Percentiles rank a stretch among this genome's conserved stretches.
Evolutionary conservation across 495 filamentous ascomycete species (phyloP).

Genomic region (Sphaerosporella brunnea): DNA sequence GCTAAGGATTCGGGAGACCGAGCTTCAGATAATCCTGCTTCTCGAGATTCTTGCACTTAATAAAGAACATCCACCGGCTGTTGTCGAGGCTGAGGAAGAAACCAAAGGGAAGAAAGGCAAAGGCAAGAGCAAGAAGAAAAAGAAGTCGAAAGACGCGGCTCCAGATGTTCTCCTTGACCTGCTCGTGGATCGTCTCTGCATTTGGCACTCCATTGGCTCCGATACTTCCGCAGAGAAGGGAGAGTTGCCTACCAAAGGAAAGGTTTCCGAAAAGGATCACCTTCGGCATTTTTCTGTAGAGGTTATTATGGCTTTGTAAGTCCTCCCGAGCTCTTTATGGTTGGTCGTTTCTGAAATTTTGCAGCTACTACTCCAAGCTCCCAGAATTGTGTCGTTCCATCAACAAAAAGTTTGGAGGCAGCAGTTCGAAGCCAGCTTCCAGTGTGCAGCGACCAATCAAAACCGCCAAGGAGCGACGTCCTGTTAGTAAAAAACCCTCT

Average conservation of each 20-base stretch:
- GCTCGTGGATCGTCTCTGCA: constrained; percentile 77
- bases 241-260: constrained; percentile 30
- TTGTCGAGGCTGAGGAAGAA: constrained; percentile 6
- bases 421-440: constrained; percentile 22
- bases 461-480: neutral
- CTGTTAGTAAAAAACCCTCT: neutral
- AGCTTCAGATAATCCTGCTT: constrained; percentile 78
- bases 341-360: neutral
- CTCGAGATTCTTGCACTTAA: constrained; percentile 74
- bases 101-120: neutral
- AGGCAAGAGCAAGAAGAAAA: constrained; percentile 21
- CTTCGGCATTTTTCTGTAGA: constrained; percentile 73
- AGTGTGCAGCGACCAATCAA: neutral
- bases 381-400: constrained; percentile 63
- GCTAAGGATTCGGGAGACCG: constrained; percentile 37
- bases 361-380: constrained; percentile 60
- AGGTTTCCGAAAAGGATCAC: constrained; percentile 35
- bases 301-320: constrained; percentile 81
- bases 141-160: constrained; percentile 34
- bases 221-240: constrained; percentile 37
- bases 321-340: neutral
- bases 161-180: constrained; percentile 55
- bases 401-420: constrained; percentile 73
- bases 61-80: constrained; percentile 28
- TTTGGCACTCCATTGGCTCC: constrained; percentile 74